Base-by-base conservation (phyloP, 139 green algal genomes). In the Micractinium sp. region DNA sequence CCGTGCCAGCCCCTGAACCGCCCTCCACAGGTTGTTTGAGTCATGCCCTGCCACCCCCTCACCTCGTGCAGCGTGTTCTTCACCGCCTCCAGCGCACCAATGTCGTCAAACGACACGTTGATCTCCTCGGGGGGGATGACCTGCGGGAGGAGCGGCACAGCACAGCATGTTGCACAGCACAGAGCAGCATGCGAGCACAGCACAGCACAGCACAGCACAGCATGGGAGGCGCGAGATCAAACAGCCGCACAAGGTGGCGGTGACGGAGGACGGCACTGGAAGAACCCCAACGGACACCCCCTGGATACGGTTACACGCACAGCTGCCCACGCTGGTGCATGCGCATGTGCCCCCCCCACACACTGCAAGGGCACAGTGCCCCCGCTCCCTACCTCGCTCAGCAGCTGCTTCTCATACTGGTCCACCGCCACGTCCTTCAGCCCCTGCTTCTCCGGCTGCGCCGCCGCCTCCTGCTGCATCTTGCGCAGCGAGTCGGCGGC, bases 401-500 rank as follows among this genome's bases (percentile, higher is more conserved):
- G 90, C 81, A 95, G 93, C 87, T 91, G 79, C 89, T 93, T 93
- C 89, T 95, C 93, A 89, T 95, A 95, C n/a, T 95, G 91, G 66
- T 95, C 92, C 27, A 63, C 83, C n/a, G 53, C 38, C 36, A 95
- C 69, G 22, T 95, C 93, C 47, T 82, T 80, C 29, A 93, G 82
- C 60, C 41, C 82, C n/a, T 61, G 74, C 74, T 66, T 77, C 41
- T 92, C 77, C 31, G 80, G 60, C 36, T 75, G 69, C 25, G 91
- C 66, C 20, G 67, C 79, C 61, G 77, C 76, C 67, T 93, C 91
- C 4, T 56, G 53, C 36, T 85, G 77, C 81, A 92, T 4, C 61
- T 75, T 61, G 39, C 74, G 74, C 47, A 93, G 35, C 16, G 89
- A 38, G 19, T 85, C 81, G 5, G 89, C 75, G 2, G 89, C 89